Evolutionary conservation across 179 eudicot species (phyloP).

Genomic region (Heliamphora ciliata): DNA sequence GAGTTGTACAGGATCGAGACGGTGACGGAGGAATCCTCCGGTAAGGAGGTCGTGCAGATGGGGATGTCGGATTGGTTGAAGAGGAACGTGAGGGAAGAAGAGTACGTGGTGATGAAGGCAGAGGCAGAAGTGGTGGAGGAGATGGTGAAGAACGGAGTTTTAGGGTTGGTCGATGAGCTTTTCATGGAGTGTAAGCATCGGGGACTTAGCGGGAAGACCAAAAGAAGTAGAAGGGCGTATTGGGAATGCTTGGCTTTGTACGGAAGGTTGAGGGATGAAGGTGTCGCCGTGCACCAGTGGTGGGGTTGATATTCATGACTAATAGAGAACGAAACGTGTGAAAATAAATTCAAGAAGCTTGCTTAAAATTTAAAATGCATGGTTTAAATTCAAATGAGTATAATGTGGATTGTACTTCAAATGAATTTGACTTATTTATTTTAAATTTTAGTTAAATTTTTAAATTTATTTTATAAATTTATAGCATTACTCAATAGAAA

Average conservation of each 20-base stretch:
- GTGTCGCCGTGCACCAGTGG: conserved; percentile 93
- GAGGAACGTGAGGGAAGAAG: conserved; percentile 54
- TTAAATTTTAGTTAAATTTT: too few relatives aligned
- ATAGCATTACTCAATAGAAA: too few relatives aligned
- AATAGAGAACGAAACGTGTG: too few relatives aligned
- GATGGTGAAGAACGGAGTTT: conserved; percentile 51
- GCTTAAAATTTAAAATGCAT: too few relatives aligned
- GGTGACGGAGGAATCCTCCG: conserved; percentile 19
- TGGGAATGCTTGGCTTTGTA: conserved; percentile 91
- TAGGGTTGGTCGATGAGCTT: conserved; percentile 70
- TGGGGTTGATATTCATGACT: conserved; percentile 41
- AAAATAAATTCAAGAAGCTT: too few relatives aligned
- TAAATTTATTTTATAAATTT: too few relatives aligned
- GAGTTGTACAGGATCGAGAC: conserved; percentile 52
- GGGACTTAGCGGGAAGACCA: conserved; percentile 40
- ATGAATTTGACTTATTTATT: too few relatives aligned
- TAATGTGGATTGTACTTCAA: too few relatives aligned
- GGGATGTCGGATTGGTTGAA: conserved; percentile 62
- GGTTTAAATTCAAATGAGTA: too few relatives aligned
- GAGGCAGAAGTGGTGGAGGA: conserved; percentile 75
- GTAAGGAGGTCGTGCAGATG: conserved; percentile 33
- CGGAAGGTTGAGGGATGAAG: conserved; percentile 74
- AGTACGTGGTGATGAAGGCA: conserved; percentile 79
- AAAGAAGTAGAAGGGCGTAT: conserved; percentile 57
- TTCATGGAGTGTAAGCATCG: conserved; percentile 70